phyloP scores from a whole-genome alignment of 2,329 filamentous ascomycete genomes.

The Neopestalotiopsis sp. region DNA sequence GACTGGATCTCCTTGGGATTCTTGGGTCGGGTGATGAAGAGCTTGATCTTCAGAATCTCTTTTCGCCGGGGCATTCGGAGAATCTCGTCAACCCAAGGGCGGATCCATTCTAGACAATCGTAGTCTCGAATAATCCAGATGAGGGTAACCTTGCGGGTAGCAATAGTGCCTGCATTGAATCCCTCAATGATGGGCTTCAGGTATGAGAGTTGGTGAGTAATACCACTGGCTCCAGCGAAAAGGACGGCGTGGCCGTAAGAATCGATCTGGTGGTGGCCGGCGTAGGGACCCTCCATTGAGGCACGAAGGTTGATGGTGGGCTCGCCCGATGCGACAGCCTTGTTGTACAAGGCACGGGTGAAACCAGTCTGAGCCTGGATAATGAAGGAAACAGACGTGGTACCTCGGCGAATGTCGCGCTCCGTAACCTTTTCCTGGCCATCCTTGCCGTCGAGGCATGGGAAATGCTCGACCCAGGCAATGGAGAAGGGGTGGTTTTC shows the following conservation, averaged over 20 bases:
- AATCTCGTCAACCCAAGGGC: constrained; percentile 79
- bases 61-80: constrained; percentile 80
- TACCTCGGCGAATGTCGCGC: constrained; percentile 34
- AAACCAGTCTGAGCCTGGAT: constrained; percentile 88
- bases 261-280: constrained; percentile 80
- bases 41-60: constrained; percentile 82
- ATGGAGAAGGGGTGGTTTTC: constrained; percentile 81
- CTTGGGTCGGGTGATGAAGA: constrained; percentile 89
- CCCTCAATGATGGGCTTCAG: constrained; percentile 77
- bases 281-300: constrained; percentile 89
- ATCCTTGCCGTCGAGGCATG: constrained; percentile 42
- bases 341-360: constrained; percentile 80
- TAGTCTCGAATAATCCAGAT: constrained; percentile 93
- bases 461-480: constrained; percentile 70
- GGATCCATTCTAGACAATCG: constrained; percentile 90
- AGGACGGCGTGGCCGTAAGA: constrained; percentile 93
- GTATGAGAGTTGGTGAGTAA: constrained; percentile 93
- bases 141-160: constrained; percentile 80
- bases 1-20: constrained; percentile 82
- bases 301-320: constrained; percentile 68
- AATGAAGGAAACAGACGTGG: constrained; percentile 75
- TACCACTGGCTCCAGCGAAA: constrained; percentile 90
- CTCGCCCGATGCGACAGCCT: constrained; percentile 59
- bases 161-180: constrained; percentile 72
- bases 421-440: constrained; percentile 43